Conservation (phyloP, 2,329 filamentous ascomycete species). For the Aspergillus fischeri region DNA sequence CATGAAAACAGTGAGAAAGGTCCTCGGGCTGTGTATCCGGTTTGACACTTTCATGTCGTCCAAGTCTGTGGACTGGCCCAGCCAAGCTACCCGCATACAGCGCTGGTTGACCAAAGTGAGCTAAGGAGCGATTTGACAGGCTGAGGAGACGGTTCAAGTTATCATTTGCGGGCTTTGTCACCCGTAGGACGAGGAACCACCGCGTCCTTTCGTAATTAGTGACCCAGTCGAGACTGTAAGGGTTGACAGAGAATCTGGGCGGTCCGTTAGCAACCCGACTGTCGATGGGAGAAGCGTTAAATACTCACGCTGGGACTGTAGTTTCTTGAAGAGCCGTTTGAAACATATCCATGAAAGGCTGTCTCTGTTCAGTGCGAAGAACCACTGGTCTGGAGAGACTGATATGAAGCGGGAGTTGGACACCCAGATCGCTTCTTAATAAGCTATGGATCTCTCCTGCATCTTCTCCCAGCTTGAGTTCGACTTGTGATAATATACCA, state of each 20-base stretch:
- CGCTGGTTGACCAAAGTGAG: conserved; percentile 60
- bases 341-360: conserved; percentile 60
- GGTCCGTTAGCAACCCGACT: conserved; percentile 1
- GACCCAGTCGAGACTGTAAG: conserved; percentile 58
- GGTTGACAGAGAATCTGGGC: conserved; percentile 47
- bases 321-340: conserved; percentile 41
- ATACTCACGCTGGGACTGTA: conserved; percentile 43
- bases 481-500: conserved; percentile 23
- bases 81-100: conserved; percentile 55
- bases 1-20: conserved; percentile 65
- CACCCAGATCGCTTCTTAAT: conserved; percentile 71
- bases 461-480: conserved; percentile 40
- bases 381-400: conserved; percentile 80
- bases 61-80: background rate
- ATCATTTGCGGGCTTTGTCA: conserved; percentile 48
- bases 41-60: background rate
- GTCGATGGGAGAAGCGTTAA: background rate
- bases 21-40: conserved; percentile 27
- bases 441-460: conserved; percentile 57
- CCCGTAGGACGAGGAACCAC: conserved; percentile 77
- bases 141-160: conserved; percentile 60
- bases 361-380: conserved; percentile 68
- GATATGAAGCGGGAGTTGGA: conserved; percentile 78
- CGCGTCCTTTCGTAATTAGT: conserved; percentile 64
- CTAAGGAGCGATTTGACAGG: conserved; percentile 62